Base-by-base conservation (phyloP, 2,329 filamentous ascomycete species). In the Cytospora paraplurivora region DNA sequence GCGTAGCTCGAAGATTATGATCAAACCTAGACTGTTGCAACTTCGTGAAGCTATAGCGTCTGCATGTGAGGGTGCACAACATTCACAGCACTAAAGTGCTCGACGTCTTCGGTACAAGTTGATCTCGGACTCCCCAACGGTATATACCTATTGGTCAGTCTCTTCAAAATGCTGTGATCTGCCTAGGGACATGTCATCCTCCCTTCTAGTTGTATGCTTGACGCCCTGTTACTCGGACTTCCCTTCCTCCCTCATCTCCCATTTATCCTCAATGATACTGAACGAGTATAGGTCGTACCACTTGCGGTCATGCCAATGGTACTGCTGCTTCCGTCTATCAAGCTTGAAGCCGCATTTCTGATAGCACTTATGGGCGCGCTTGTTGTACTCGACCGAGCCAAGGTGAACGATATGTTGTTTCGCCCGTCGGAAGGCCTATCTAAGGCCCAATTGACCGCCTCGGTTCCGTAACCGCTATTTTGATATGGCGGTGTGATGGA, bases 381-480 rank as follows among this genome's bases (percentile, higher is more conserved):
- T 64, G 52, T 80, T 80, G 66, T 71, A 79, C 41, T 67, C 76
- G 55, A 78, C 75, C 2, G 70, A 72, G 7, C 69, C 65, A 6
- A 79, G 72, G 35, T 67, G 69, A 37, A 79, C 71, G 21, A 73
- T 68, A 63, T 79, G 77, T 71, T 79, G 62, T 8, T 74, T 75
- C 8, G 70, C 74, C 8, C 69, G 66, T 21, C 68, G 62, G 66
- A 80, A 81, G 1, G 73, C 78, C 70, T 75, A 78, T 76, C 68
- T 11, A 79, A 53, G 2, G 65, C 71, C 76, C 76, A 80, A 8
- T 67, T 57, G 33, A 79, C 77, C 4, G 76, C 74, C 63, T 80
- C 78, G 32, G 64, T 66, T 12, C 77, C 78, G 64, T 79, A 79
- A 0, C 78, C 77, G n/a, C 71, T 65, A 10, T 71, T 69, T 50